These are phyloP conservation scores for Sarocladium brachiariae DNA, from an alignment of 2,329 filamentous ascomycete species.

Conservation along the genomic window DNA sequence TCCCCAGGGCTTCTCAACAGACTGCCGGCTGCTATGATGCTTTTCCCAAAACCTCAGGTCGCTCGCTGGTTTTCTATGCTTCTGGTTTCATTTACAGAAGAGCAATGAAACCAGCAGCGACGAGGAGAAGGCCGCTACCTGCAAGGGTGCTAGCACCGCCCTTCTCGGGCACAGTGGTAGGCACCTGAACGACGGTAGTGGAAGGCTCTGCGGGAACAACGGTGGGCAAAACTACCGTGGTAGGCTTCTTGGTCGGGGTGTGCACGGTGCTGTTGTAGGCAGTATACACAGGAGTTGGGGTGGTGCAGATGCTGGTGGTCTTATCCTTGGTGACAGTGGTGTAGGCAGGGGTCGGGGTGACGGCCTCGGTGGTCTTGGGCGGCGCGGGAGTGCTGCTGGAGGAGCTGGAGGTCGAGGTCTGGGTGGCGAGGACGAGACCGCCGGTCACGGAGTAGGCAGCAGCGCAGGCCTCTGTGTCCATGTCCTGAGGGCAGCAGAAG, in stretches of 20 bases:
- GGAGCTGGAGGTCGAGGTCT: constrained; percentile 22
- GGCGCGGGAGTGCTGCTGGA: constrained; percentile 21
- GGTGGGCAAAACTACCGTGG: constrained; percentile 13
- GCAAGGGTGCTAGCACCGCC: constrained; percentile 23
- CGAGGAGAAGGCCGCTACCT: constrained; percentile 29
- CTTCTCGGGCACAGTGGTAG: constrained; percentile 17
- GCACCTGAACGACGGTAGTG: constrained; percentile 16
- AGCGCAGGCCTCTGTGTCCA: constrained; percentile 49
- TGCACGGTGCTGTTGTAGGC: constrained; percentile 19
- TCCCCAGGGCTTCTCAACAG: constrained; percentile 7
- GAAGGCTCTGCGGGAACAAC: constrained; percentile 24
- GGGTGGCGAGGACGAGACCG: constrained; percentile 33
- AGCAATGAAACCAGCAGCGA: constrained; percentile 25
- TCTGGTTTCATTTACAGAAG: constrained; percentile 23
- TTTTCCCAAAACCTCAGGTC: neutral
- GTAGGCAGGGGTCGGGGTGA: constrained; percentile 22
- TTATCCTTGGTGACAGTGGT: constrained; percentile 19
- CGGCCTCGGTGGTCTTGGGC: constrained; percentile 17
- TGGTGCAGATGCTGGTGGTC: constrained; percentile 22
- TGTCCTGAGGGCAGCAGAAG: constrained; percentile 53
- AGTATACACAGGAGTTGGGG: constrained; percentile 19
- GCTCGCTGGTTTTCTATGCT: neutral
- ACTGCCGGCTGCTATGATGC: neutral
- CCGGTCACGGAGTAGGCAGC: constrained; percentile 41
- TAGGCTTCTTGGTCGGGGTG: constrained; percentile 21